Evolutionary conservation across 2,329 filamentous ascomycete genomes (phyloP), one percentile per base, ranked within the genome.

Genomic region (Stemphylium vesicarium): DNA sequence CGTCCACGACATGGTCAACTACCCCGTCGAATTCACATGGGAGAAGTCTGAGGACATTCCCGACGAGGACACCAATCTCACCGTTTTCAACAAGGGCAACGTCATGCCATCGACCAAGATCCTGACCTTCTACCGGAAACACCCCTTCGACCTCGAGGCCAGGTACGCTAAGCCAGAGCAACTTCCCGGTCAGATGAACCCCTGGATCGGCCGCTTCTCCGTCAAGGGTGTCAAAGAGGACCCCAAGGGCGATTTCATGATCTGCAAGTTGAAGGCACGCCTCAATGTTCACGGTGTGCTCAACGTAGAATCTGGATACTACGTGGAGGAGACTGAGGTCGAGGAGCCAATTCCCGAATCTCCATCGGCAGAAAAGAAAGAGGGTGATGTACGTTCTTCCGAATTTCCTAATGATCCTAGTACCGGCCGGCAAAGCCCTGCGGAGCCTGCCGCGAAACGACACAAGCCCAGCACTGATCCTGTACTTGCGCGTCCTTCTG

Each of bases 61-160:
- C 22, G 95, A 99, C 70, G 95, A 99, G 83, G 95, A 98, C 77
- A 98, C 95, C 51, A 96, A 88, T 81, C 83, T 99, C 68, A 96
- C 91, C 32, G 95, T 99, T 72, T 99, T 99, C 81, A 96, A 95
- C 85, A 92, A 90, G 79, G 94, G 94, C 77, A 97, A 97, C 74
- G 88, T 96, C 62, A 89, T 99, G 84, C 95, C 95, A 50, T 98
- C 94, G 5, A 99, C 95, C 63, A 99, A 99, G 85, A 98, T 99
- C 65, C 87, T 99, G 50, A 99, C 95, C 35, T 99, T 99, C 82
- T 99, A 98, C 85, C 89, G 95, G 68, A 98, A 98, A 83, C 92
- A 98, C 80, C 85, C 92, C 41, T 99, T 98, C 77, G 93, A 97
- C 74, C 85, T 99, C 47, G 95, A 99, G 82, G 95, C 95, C 57